Evolutionary conservation across 768 basidiomycete genomes (phyloP).

Genomic region (Leccinum imitatum): DNA sequence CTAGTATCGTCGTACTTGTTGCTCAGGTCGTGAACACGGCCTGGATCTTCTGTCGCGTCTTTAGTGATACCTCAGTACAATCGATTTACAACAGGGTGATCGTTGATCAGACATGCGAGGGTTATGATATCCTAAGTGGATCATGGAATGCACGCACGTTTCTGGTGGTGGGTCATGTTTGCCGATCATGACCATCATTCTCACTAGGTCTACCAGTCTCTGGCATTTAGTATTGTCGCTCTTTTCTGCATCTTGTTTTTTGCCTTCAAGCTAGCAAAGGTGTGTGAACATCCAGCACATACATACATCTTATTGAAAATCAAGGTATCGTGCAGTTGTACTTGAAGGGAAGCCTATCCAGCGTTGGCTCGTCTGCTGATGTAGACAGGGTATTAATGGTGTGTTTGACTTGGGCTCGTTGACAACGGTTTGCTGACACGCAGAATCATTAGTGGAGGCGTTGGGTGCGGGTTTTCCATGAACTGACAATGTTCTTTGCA

Average conservation of each 20-base stretch:
- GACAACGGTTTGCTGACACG: background rate
- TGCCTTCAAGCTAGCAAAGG: constrained; percentile 44
- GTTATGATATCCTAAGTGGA: constrained; percentile 39
- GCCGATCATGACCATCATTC: background rate
- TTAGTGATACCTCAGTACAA: constrained; percentile 32
- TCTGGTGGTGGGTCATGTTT: constrained; percentile 34
- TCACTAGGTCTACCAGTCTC: constrained; percentile 28
- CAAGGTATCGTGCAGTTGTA: constrained; percentile 37
- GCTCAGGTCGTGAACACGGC: constrained; percentile 47
- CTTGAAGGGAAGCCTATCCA: constrained; percentile 44
- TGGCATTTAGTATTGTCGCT: constrained; percentile 38
- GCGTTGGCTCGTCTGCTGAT: constrained; percentile 46
- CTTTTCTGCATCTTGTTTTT: constrained; percentile 40
- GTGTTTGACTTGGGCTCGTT: background rate
- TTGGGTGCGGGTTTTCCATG: constrained; percentile 47
- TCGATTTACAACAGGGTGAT: constrained; percentile 36
- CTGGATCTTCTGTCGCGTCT: constrained; percentile 48
- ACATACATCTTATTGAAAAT: background rate
- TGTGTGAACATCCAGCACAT: constrained; percentile 16
- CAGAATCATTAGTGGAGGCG: constrained; percentile 41
- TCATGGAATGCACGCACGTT: constrained; percentile 39
- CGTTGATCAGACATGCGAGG: constrained; percentile 39
- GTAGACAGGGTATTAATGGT: constrained; percentile 52
- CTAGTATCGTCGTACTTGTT: constrained; percentile 37
- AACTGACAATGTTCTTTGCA: constrained; percentile 50